A percentile compares a stretch with the other conserved stretches of the same genome.
phyloP scores from a whole-genome alignment of 108 stramenopile species.

The Aurantiochytrium sp. region DNA sequence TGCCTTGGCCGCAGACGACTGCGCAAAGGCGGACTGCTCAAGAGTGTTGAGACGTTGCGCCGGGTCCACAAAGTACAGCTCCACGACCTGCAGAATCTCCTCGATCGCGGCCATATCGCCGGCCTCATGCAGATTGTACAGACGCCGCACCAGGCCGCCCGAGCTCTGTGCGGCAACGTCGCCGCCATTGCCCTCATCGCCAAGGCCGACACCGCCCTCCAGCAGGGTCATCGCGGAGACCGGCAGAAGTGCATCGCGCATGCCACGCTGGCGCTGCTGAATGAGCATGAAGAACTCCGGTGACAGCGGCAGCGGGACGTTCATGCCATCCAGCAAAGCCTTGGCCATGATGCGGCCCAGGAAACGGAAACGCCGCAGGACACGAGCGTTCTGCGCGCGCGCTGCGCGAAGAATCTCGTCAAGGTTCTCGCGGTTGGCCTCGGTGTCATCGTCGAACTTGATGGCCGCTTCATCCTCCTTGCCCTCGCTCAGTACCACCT shows the following conservation, averaged over 20 bases:
- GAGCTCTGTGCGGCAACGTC: background rate
- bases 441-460: background rate
- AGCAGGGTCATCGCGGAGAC: background rate
- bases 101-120: background rate
- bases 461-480: background rate
- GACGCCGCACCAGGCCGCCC: background rate
- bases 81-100: background rate
- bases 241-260: background rate
- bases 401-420: background rate
- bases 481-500: background rate
- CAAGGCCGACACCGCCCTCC: background rate
- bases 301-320: background rate
- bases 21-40: background rate
- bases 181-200: background rate
- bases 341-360: background rate
- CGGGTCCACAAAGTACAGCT: conserved; percentile 3
- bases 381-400: background rate
- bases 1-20: no score
- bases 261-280: conserved; percentile 10
- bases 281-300: conserved; percentile 12
- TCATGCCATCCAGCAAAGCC: conserved; percentile 17
- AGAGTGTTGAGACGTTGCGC: background rate
- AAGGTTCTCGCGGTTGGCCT: background rate
- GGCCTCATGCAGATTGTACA: background rate
- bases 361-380: conserved; percentile 9